phyloP scores from a whole-genome alignment of 2,329 filamentous ascomycete species.

The Alternaria metachromatica region DNA sequence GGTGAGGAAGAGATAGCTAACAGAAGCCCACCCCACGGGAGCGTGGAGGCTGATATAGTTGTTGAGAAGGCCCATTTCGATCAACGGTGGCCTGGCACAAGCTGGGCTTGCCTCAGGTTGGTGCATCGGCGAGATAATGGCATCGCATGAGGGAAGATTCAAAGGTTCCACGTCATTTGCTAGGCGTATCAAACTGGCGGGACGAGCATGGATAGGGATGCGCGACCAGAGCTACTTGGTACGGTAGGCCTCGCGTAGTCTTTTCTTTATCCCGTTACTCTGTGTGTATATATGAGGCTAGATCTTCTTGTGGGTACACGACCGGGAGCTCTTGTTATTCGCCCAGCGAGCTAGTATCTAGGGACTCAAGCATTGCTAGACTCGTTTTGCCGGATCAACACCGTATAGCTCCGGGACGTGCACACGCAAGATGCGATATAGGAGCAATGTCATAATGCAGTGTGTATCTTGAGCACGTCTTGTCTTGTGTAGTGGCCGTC shows the following conservation, averaged over 20 bases:
- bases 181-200: conserved; percentile 46
- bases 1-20: conserved; percentile 35
- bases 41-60: conserved; percentile 50
- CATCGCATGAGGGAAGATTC: conserved; percentile 39
- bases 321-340: conserved; percentile 24
- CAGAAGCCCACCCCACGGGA: conserved; percentile 45
- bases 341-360: conserved; percentile 21
- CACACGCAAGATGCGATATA: conserved; percentile 24
- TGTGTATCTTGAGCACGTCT: conserved; percentile 25
- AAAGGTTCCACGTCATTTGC: conserved; percentile 48
- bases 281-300: conserved; percentile 41
- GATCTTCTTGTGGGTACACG: conserved; percentile 38
- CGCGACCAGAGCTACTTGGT: conserved; percentile 35
- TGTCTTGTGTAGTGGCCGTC: conserved; percentile 25
- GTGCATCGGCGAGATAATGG: conserved; percentile 49
- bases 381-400: conserved; percentile 43
- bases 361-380: conserved; percentile 24
- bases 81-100: conserved; percentile 36
- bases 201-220: conserved; percentile 45
- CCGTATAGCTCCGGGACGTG: conserved; percentile 31
- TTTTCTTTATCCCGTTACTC: conserved; percentile 46
- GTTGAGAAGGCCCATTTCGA: conserved; percentile 31
- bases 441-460: conserved; percentile 30
- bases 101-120: conserved; percentile 38
- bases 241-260: conserved; percentile 40